phyloP scores from a whole-genome alignment of 192 early-diverging fungal genomes.

The Obelidium mucronatum region DNA sequence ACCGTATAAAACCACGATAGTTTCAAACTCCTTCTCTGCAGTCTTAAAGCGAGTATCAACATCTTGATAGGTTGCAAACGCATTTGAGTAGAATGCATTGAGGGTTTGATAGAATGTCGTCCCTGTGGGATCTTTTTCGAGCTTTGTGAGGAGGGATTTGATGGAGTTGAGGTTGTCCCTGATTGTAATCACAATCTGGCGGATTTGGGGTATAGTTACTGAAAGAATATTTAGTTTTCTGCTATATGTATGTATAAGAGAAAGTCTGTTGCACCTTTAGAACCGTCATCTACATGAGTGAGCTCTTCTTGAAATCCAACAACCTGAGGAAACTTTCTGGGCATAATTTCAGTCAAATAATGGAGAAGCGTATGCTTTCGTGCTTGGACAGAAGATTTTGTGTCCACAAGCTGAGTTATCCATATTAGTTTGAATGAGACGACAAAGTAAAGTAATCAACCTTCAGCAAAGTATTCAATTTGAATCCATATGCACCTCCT shows the following conservation, averaged over 20 bases:
- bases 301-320: slow-evolving; percentile 48
- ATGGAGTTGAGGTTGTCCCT: slow-evolving; percentile 48
- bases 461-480: slow-evolving; percentile 57
- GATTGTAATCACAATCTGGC: slow-evolving; percentile 43
- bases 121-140: slow-evolving; percentile 43
- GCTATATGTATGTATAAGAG: neutral
- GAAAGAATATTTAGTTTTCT: neutral
- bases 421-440: neutral
- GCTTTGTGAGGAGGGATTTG: slow-evolving; percentile 45
- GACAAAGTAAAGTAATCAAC: slow-evolving; percentile 33
- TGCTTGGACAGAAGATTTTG: slow-evolving; percentile 47
- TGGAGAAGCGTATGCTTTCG: slow-evolving; percentile 57
- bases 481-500: slow-evolving; percentile 63
- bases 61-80: slow-evolving; percentile 39
- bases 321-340: slow-evolving; percentile 55
- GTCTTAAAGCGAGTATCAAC: slow-evolving; percentile 44
- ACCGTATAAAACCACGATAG: slow-evolving; percentile 46
- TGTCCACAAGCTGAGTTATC: slow-evolving; percentile 50
- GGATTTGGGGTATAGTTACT: slow-evolving; percentile 54
- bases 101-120: slow-evolving; percentile 38
- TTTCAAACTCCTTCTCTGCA: slow-evolving; percentile 52
- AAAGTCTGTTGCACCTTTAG: slow-evolving; percentile 47
- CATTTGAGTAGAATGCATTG: slow-evolving; percentile 41
- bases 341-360: slow-evolving; percentile 55
- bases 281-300: slow-evolving; percentile 50